Evolutionary conservation across 1,284 basidiomycete species (phyloP).

Genomic region (Inonotus obliquus): DNA sequence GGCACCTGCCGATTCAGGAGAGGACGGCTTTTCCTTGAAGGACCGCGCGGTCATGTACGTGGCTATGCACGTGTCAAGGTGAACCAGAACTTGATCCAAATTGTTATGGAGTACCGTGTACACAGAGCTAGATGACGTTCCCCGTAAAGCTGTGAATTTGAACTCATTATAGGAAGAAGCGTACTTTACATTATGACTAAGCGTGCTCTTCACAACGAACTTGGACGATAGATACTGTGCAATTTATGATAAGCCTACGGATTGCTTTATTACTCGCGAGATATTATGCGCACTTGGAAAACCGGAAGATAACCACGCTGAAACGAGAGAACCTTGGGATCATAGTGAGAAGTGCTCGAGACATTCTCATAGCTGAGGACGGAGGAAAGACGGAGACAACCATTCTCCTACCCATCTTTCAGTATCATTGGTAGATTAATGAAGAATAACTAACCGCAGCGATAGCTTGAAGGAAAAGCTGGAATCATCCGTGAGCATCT

Average conservation of each 20-base stretch:
- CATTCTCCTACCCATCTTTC: conserved; percentile 39
- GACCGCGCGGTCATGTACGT: conserved; percentile 34
- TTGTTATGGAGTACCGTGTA: conserved; percentile 51
- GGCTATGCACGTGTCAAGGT: conserved; percentile 41
- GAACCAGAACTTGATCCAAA: conserved; percentile 38
- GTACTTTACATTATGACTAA: conserved; percentile 53
- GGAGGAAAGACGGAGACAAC: conserved; percentile 45
- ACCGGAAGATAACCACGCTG: conserved; percentile 55
- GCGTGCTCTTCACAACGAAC: conserved; percentile 55
- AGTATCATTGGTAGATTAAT: not conserved
- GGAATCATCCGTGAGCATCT: not conserved
- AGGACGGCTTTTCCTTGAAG: conserved; percentile 37
- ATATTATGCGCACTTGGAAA: conserved; percentile 40
- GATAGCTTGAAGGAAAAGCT: conserved; percentile 42
- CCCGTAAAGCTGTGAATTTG: not conserved
- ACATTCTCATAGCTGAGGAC: conserved; percentile 47
- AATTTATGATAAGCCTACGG: not conserved
- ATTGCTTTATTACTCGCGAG: not conserved
- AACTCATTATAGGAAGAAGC: conserved; percentile 10
- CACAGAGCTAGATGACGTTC: conserved; percentile 38
- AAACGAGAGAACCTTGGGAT: conserved; percentile 45
- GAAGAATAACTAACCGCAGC: conserved; percentile 32
- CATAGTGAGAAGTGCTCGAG: conserved; percentile 32
- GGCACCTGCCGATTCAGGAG: conserved; percentile 29
- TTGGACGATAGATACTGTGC: conserved; percentile 58